Conservation (phyloP, 129 eudicot genomes). For the Saposhnikovia divaricata region DNA sequence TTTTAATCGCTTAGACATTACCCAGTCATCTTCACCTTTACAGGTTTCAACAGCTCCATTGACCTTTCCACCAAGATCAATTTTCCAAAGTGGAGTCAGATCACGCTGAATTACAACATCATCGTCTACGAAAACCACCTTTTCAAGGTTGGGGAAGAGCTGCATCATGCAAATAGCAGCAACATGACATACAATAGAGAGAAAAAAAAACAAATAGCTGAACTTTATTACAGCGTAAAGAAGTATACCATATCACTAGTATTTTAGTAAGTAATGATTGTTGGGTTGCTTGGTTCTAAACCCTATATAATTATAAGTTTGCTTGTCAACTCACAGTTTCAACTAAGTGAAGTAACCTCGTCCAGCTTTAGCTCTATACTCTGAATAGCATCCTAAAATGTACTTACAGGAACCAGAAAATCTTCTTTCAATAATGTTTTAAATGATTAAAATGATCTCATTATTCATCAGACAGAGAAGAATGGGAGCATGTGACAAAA, state of each 20-base stretch:
- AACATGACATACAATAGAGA: not conserved
- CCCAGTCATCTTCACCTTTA: constrained; percentile 95
- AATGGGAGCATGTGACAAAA: not conserved
- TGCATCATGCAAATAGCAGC: constrained; percentile 32
- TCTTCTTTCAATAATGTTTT: not conserved
- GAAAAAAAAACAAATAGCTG: not conserved
- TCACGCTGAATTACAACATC: constrained; percentile 94
- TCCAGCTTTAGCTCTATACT: not conserved
- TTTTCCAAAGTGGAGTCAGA: constrained; percentile 80
- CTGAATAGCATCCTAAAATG: not conserved
- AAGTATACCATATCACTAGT: not conserved
- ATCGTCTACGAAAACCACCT: constrained; percentile 93
- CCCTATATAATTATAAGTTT: not conserved
- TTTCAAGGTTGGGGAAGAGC: constrained; percentile 96
- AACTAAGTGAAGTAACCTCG: not conserved
- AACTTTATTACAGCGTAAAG: not conserved
- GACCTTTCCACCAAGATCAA: constrained; percentile 87
- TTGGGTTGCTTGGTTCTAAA: not conserved
- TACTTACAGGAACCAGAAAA: not conserved
- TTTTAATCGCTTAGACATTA: constrained; percentile 84
- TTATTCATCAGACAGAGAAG: not conserved
- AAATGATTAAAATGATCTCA: not conserved
- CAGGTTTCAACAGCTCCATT: constrained; percentile 99
- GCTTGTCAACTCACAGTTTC: not conserved
- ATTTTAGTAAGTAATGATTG: not conserved